Evolutionary conservation across 2,329 filamentous ascomycete genomes (phyloP), one percentile per base, ranked within the genome.

Genomic region (Dactylonectria estremocensis): DNA sequence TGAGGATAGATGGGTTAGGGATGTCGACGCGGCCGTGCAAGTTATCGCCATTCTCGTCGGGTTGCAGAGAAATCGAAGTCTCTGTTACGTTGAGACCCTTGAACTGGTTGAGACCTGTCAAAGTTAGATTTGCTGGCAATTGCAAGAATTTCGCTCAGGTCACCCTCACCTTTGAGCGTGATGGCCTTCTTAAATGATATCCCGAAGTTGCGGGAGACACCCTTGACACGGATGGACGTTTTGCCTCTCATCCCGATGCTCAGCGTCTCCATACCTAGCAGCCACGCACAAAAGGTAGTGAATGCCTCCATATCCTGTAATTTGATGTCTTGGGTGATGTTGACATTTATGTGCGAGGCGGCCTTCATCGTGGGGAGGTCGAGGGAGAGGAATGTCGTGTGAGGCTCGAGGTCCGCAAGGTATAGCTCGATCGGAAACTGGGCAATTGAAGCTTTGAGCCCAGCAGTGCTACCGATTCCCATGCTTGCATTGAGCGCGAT

Each of bases 391-490:
- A 60, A 60, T 4, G 20, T n/a, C 13, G 48, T 50, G 35, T 60
- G 46, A 7, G 46, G 46, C 28, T 60, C 13, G 18, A 52, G 22
- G 46, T 60, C 57, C 40, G 40, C 48, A 13, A 60, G 57, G 20
- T 53, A 60, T 20, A 60, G 18, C 46, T 60, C 57, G 10, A 48
- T 48, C 8, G 46, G 37, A 22, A 60, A 60, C 20, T 33, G 35
- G 5, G 35, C 35, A 18, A 52, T 31, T 24, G 49, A 33, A 16
- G 57, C 57, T n/a, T 52, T 60, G 16, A 60, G 13, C 2, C 57
- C 35, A 24, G 45, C 57, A 8, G 33, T 50, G n/a, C 40, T n/a
- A 16, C 14, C 20, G 3, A 37, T 33, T 9, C 46, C 31, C 57
- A 60, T 52, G 2, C 33, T 60, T 7, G 57, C 57, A 40, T 52